Evolutionary conservation across 75 land plant species (phyloP), one percentile per base, ranked within the genome.

Genomic region (Isoetes taiwanensis): DNA sequence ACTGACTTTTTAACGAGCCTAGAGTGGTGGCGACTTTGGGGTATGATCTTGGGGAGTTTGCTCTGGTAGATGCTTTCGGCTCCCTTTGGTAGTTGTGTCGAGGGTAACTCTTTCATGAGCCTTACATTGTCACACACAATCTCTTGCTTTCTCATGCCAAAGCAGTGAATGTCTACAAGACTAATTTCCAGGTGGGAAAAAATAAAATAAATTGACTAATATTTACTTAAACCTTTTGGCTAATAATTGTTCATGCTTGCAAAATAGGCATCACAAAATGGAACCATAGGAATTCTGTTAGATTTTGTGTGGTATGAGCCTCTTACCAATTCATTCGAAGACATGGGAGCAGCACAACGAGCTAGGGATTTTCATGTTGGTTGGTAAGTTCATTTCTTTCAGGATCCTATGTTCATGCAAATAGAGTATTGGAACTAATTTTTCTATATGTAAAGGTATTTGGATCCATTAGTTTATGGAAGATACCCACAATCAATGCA

Each of bases 251-350:
- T n/a, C n/a, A n/a, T n/a, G n/a, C n/a, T n/a, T n/a, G n/a, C n/a
- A n/a, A n/a, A n/a, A n/a, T n/a, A 46, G 50, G 19, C 16, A n/a
- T 6, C 4, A 8, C 50, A 46, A n/a, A 46, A 8, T 16, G 50
- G 50, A 19, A 6, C 6, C 6, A 46, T 46, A 19, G 50, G 50
- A 8, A 46, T 46, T n/a, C 23, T 46, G 25, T 16, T 46, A 23
- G 50, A 46, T 46, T 46, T 46, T 46, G 50, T 16, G 19, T 46
- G 16, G 5, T 46, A 46, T n/a, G 50, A 46, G 19, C 50, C 50
- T 6, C 23, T 46, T 8, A 6, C 50, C 16, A 46, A 46, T 23
- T 46, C 50, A 46, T 6, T 23, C n/a, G 19, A 46, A 46, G 50
- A 46, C 16, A 46, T 46, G 16, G 50, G 5, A 19, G 50, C 50